Evolutionary conservation across 2,329 filamentous ascomycete genomes (phyloP).

Genomic region (Mycosphaerella sp.): DNA sequence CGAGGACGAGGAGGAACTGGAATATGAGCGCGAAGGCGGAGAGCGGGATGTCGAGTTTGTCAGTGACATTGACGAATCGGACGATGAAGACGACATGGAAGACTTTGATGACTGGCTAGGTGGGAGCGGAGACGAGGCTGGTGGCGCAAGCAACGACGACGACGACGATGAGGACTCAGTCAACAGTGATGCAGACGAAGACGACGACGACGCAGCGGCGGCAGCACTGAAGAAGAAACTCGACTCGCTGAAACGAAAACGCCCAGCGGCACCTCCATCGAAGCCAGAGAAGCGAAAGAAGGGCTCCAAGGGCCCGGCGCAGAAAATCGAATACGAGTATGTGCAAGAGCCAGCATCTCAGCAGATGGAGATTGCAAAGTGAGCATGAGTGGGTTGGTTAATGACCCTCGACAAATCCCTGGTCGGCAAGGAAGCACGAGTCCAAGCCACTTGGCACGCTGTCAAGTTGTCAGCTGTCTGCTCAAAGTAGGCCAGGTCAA

Average conservation of each 20-base stretch:
- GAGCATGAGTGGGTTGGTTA: background rate
- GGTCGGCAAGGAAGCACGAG: too few relatives aligned
- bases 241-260: conserved; percentile 53
- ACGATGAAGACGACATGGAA: conserved; percentile 72
- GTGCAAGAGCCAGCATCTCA: conserved; percentile 51
- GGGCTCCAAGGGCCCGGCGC: conserved; percentile 50
- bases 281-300: conserved; percentile 55
- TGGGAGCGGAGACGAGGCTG: conserved; percentile 42
- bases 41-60: conserved; percentile 84
- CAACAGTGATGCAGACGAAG: conserved; percentile 42
- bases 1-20: conserved; percentile 56
- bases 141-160: conserved; percentile 47
- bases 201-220: conserved; percentile 49
- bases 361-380: conserved; percentile 39
- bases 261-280: conserved; percentile 43
- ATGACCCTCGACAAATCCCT: background rate
- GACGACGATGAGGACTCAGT: conserved; percentile 43
- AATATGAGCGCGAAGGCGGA: conserved; percentile 56
- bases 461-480: too few relatives aligned
- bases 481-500: too few relatives aligned
- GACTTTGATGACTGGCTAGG: conserved; percentile 94
- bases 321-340: conserved; percentile 73
- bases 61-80: conserved; percentile 69
- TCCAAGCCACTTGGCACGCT: too few relatives aligned
- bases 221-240: conserved; percentile 53